phyloP scores from a whole-genome alignment of 2,329 filamentous ascomycete genomes.

The Talaromyces islandicus region DNA sequence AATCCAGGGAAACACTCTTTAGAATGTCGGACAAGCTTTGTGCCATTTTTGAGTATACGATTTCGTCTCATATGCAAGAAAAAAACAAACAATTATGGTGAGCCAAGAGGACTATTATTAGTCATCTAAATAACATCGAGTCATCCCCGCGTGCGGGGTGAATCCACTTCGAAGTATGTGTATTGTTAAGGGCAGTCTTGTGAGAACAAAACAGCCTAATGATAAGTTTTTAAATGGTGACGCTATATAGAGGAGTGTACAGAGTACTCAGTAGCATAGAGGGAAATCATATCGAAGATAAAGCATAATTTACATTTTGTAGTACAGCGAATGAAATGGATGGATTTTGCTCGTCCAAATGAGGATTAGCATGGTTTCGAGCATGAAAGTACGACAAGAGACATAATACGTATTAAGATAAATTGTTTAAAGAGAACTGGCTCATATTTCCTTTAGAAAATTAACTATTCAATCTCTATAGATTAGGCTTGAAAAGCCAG shows the following conservation, averaged over 20 bases:
- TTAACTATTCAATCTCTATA: neutral
- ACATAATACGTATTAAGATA: neutral
- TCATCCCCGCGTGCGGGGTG: neutral
- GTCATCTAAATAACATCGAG: neutral
- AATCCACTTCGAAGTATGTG: neutral
- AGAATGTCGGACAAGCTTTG: constrained; percentile 18
- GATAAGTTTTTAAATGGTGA: neutral
- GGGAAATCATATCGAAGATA: neutral
- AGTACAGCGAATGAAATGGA: neutral
- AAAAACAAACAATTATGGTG: neutral
- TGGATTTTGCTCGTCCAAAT: neutral
- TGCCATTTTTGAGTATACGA: constrained; percentile 18
- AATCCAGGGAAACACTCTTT: constrained; percentile 18
- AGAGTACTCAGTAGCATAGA: neutral
- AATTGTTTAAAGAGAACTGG: too few relatives aligned
- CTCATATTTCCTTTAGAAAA: neutral
- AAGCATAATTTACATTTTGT: neutral
- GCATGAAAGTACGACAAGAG: neutral
- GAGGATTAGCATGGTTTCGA: neutral
- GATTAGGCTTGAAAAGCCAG: neutral
- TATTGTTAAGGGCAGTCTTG: neutral
- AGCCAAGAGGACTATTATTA: neutral
- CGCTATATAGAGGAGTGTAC: neutral
- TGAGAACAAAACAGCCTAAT: neutral
- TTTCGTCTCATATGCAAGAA: neutral